These are phyloP conservation scores for Rhodotorula sp. DNA, from an alignment of 1,284 basidiomycete genomes.

Conservation along the genomic window DNA sequence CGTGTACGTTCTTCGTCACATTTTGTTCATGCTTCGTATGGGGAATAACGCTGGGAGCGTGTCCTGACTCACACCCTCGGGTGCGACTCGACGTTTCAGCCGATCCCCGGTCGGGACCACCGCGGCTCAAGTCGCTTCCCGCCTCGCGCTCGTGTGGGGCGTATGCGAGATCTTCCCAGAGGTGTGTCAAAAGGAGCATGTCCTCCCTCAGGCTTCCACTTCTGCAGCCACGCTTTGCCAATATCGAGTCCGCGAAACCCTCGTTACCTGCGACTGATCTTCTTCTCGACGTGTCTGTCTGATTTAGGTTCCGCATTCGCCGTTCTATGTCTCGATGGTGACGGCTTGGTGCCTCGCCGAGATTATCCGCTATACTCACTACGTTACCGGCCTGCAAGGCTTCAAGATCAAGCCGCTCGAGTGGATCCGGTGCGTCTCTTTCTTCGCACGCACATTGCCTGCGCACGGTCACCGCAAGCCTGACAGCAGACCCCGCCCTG, in stretches of 20 bases:
- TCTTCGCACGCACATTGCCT: neutral
- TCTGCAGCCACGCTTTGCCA: no score
- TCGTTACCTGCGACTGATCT: constrained; percentile 41
- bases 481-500: neutral
- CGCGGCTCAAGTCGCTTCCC: constrained; percentile 79
- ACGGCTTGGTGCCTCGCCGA: constrained; percentile 92
- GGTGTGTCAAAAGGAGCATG: constrained; percentile 43
- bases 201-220: neutral
- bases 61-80: no score
- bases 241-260: no score
- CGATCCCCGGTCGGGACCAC: constrained; percentile 67
- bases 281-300: neutral
- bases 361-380: constrained; percentile 87
- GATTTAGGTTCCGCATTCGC: constrained; percentile 64
- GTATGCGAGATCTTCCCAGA: constrained; percentile 61
- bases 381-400: constrained; percentile 68
- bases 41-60: no score
- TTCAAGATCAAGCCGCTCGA: constrained; percentile 50
- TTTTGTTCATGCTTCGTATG: no score
- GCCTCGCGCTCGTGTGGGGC: constrained; percentile 85
- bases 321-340: constrained; percentile 86
- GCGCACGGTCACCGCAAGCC: neutral
- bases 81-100: neutral
- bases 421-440: constrained; percentile 51
- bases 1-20: no score